Percentiles rank a stretch among this genome's conserved stretches.
Conservation (phyloP, 495 filamentous ascomycete genomes). For the Acidiella bohemica region DNA sequence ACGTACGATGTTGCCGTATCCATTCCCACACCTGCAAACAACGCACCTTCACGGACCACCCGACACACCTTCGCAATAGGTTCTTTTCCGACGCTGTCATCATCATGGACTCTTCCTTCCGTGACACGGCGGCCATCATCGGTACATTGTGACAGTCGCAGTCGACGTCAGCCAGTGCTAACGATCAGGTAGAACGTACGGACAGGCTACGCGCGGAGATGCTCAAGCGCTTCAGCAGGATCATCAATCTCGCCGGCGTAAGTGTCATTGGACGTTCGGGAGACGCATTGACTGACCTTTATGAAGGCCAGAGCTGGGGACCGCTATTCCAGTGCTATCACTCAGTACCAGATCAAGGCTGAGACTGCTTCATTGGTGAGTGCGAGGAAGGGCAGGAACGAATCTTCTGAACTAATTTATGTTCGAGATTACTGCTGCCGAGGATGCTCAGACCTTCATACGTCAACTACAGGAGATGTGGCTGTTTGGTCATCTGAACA, state of each 20-base stretch:
- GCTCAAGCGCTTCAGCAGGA: conserved; percentile 47
- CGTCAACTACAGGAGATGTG: conserved; percentile 59
- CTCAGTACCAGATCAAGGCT: conserved; percentile 48
- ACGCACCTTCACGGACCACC: too few species aligned
- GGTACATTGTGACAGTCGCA: too few species aligned
- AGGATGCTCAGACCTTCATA: conserved; percentile 51
- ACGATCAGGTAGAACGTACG: conserved; percentile 21
- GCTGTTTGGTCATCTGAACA: conserved; percentile 59
- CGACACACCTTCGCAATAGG: too few species aligned
- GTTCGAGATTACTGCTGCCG: conserved; percentile 47
- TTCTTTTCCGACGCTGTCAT: too few species aligned
- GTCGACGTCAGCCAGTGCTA: not conserved
- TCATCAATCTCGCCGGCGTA: conserved; percentile 31
- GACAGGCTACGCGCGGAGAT: conserved; percentile 28
- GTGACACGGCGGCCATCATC: too few species aligned
- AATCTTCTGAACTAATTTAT: not conserved
- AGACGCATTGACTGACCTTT: conserved; percentile 22
- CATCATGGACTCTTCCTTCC: too few species aligned
- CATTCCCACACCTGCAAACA: too few species aligned
- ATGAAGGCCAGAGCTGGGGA: conserved; percentile 25
- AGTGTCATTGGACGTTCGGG: not conserved
- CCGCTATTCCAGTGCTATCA: conserved; percentile 39
- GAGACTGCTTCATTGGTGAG: conserved; percentile 52
- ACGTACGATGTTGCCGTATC: too few species aligned
- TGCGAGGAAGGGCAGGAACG: conserved; percentile 20